Evolutionary conservation across 2,329 filamentous ascomycete genomes (phyloP), one percentile per base, ranked within the genome.

Genomic region (Fusarium brachygibbosum): DNA sequence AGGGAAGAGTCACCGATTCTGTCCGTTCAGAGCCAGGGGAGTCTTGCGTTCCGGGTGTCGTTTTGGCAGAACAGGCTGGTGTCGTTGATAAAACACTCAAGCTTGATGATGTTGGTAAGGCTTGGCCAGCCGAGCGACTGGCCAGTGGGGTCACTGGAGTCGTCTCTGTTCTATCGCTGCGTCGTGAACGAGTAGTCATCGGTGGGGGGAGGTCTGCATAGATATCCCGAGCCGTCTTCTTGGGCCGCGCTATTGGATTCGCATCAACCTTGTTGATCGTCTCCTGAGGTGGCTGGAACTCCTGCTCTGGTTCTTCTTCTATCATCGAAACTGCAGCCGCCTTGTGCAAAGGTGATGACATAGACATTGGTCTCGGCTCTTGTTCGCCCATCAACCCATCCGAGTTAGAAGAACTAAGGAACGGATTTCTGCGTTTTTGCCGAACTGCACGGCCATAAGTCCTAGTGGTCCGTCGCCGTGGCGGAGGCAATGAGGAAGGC

Each of bases 71-170:
- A 5, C 78, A 66, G 1, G 68, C 65, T 4, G 83, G 82, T 0
- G 83, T 84, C 1, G 75, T 72, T 3, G 80, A 79, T 16, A 84
- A 63, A 23, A 77, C 69, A 56, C 81, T 84, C 13, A 85, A 73
- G 7, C 77, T 79, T 4, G 83, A 84, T 4, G 77, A 79, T 4
- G 79, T 71, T 6, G 59, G 68, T 35, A 46, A 13, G 3, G 45
- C 29, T 14, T 58, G 64, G 7, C 50, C 67, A 23, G 50, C 28
- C 17, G 64, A 48, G 14, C 62, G 72, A 38, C 41, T 56, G 17
- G 59, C 64, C 8, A 70, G 54, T 6, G 77, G 75, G 6, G 76
- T 78, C 2, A 65, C 60, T 3, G 71, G 71, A 12, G 64, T 63
- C 25, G 42, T 28, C 13, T 67, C 72, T 19, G 53, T 65, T 25